A percentile compares a stretch with the other conserved stretches of the same genome.
Evolutionary conservation across 1,284 basidiomycete genomes (phyloP).

Genomic region (Neolentinus lepideus): DNA sequence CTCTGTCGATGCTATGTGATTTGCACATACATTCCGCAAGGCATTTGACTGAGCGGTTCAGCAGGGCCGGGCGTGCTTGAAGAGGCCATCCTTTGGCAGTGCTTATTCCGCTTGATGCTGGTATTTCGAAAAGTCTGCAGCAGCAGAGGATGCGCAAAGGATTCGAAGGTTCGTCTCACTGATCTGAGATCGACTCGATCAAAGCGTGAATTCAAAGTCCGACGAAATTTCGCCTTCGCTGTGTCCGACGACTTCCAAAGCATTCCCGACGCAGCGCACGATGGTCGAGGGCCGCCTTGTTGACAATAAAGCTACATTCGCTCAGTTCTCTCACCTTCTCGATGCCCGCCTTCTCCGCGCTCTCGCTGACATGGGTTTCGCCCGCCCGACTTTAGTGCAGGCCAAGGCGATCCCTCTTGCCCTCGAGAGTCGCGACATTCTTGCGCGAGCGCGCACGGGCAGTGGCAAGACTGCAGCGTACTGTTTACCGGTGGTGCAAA

Average conservation of each 20-base stretch:
- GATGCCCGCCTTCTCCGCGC: slow-evolving; percentile 74
- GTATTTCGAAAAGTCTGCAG: too few relatives aligned
- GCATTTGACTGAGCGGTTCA: slow-evolving; percentile 14
- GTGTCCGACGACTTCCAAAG: slow-evolving; percentile 7
- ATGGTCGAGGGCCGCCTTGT: slow-evolving; percentile 22
- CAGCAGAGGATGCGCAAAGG: too few relatives aligned
- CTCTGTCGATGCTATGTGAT: background rate
- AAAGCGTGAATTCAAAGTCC: background rate
- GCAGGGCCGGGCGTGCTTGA: background rate
- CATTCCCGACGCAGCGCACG: background rate
- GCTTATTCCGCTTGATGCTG: too few relatives aligned
- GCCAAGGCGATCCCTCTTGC: slow-evolving; percentile 80
- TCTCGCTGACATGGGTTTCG: slow-evolving; percentile 76
- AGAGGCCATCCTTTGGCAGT: background rate
- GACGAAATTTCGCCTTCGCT: background rate
- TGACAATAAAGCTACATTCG: slow-evolving; percentile 51
- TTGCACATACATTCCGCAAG: slow-evolving; percentile 30
- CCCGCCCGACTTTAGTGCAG: slow-evolving; percentile 80
- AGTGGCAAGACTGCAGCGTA: slow-evolving; percentile 98
- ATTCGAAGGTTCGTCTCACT: too few relatives aligned
- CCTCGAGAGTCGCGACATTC: slow-evolving; percentile 86
- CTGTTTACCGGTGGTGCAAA: slow-evolving; percentile 86
- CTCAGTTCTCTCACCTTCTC: slow-evolving; percentile 64
- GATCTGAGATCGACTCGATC: background rate
- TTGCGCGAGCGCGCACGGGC: slow-evolving; percentile 91